A percentile compares a stretch with the other conserved stretches of the same genome.
Conservation (phyloP, 148 eudicot genomes). For the Vaccinium darrowii region DNA sequence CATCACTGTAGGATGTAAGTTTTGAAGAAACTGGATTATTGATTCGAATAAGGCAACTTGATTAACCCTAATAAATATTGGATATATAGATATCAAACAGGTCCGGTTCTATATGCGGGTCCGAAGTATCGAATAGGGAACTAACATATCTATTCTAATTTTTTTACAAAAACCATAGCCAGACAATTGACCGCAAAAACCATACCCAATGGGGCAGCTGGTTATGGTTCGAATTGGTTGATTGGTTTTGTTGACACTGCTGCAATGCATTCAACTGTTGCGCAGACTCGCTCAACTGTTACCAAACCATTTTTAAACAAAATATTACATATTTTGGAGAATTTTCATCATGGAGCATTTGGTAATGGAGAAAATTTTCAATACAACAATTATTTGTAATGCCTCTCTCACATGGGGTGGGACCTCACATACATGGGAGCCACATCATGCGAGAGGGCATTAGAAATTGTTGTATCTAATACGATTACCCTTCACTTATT, state of each 20-base stretch:
- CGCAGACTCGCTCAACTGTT: background rate
- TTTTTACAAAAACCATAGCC: background rate
- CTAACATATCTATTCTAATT: background rate
- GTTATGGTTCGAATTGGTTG: background rate
- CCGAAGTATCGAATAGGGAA: background rate
- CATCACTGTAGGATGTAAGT: background rate
- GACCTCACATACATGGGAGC: too few species aligned
- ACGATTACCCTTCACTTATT: background rate
- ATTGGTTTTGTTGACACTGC: background rate
- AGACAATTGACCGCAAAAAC: background rate
- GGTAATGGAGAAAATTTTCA: background rate
- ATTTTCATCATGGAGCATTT: background rate
- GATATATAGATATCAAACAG: background rate
- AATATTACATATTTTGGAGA: background rate
- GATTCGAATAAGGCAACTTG: background rate
- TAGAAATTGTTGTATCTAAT: too few species aligned
- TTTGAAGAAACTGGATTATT: background rate
- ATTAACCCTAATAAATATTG: background rate
- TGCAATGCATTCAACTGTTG: background rate
- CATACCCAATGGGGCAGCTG: background rate
- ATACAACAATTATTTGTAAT: too few species aligned
- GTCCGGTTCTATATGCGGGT: background rate
- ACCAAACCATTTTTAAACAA: background rate
- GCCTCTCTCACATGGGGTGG: too few species aligned
- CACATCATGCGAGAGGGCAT: too few species aligned